Conservation (phyloP, 2,329 filamentous ascomycete species). For the Annulohypoxylon truncatum region DNA sequence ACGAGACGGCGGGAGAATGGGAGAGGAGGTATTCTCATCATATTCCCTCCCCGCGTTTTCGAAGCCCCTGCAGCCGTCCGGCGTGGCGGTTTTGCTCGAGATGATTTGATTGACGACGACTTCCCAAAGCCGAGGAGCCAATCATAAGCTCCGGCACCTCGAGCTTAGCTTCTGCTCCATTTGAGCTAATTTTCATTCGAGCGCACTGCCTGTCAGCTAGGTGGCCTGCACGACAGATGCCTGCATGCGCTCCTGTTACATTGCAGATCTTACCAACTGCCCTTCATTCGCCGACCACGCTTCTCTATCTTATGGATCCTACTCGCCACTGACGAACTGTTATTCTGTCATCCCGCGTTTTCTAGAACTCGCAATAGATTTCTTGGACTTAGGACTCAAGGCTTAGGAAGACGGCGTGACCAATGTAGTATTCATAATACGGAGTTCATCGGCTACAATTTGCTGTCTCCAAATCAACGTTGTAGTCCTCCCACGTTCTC, state of each 20-base stretch:
- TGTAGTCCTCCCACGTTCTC: conserved; percentile 25
- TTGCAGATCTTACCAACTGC: conserved; percentile 26
- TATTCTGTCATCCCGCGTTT: conserved; percentile 3
- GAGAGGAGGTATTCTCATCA: background rate
- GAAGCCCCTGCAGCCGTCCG: conserved; percentile 19
- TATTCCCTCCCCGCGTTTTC: conserved; percentile 18
- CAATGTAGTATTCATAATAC: conserved; percentile 26
- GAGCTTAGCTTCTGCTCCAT: conserved; percentile 12
- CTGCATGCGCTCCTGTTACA: conserved; percentile 34
- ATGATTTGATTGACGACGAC: conserved; percentile 19
- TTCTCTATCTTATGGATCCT: conserved; percentile 15
- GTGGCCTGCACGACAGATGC: conserved; percentile 35
- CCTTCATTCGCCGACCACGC: conserved; percentile 32
- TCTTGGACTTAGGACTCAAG: background rate
- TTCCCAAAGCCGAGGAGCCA: conserved; percentile 21
- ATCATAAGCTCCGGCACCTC: conserved; percentile 12
- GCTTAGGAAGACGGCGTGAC: background rate
- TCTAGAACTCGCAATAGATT: conserved; percentile 20
- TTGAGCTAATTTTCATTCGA: conserved; percentile 40
- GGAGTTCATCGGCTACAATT: conserved; percentile 27
- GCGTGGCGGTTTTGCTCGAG: background rate
- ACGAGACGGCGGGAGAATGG: background rate
- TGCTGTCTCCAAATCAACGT: conserved; percentile 15
- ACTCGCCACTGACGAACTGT: conserved; percentile 26
- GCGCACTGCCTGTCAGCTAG: conserved; percentile 20